These are phyloP conservation scores for Asterella californica DNA, from an alignment of 225 moss, liverwort and hornwort genomes.

Conservation along the genomic window DNA sequence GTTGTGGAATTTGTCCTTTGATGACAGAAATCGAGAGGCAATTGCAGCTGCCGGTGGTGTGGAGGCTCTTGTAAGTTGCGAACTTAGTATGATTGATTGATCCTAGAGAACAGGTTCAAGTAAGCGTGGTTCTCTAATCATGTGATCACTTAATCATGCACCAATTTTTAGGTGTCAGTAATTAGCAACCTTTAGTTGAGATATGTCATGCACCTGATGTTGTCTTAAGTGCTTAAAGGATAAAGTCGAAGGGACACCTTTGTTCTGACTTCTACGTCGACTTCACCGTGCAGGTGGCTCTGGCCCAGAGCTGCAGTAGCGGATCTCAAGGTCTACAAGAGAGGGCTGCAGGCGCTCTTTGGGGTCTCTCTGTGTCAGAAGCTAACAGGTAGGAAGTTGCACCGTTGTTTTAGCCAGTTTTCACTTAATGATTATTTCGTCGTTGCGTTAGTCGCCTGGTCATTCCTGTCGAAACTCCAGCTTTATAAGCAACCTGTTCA, in stretches of 20 bases:
- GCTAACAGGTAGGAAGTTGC: slow-evolving; percentile 60
- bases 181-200: no score
- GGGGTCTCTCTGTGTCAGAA: slow-evolving; percentile 96
- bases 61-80: slow-evolving; percentile 69
- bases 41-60: slow-evolving; percentile 90
- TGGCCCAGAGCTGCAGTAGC: slow-evolving; percentile 79
- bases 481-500: not conserved
- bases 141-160: not conserved
- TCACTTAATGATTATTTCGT: not conserved
- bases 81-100: not conserved
- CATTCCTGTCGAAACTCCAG: not conserved
- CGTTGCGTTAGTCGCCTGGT: not conserved
- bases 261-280: not conserved
- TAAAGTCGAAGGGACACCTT: not conserved
- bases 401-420: not conserved
- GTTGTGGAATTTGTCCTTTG: slow-evolving; percentile 95
- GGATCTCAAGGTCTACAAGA: slow-evolving; percentile 95
- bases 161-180: no score
- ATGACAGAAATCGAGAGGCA: slow-evolving; percentile 92
- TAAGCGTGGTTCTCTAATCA: not conserved
- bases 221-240: not conserved
- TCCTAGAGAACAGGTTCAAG: not conserved
- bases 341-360: slow-evolving; percentile 91
- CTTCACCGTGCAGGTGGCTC: slow-evolving; percentile 53
- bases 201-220: not conserved